These are phyloP conservation scores for Pisolithus orientalis DNA, from an alignment of 768 basidiomycete species.

Conservation along the genomic window DNA sequence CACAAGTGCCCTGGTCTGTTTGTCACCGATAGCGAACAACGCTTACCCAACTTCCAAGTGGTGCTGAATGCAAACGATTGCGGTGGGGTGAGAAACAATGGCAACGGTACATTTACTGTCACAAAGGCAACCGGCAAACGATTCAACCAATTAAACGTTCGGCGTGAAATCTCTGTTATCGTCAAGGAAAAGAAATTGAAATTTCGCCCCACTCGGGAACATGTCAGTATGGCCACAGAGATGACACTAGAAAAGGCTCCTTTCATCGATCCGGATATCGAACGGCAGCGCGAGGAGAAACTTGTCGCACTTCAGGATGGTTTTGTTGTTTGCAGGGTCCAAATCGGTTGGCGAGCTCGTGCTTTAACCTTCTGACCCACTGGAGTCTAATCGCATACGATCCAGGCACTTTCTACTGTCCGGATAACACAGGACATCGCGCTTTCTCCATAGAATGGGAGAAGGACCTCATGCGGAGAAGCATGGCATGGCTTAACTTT, in stretches of 20 bases:
- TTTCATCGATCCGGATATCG: constrained; percentile 49
- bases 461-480: constrained; percentile 37
- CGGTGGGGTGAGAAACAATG: constrained; percentile 54
- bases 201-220: constrained; percentile 12
- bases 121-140: constrained; percentile 31
- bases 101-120: constrained; percentile 34
- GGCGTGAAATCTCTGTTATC: constrained; percentile 33
- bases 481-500: constrained; percentile 51
- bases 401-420: constrained; percentile 24
- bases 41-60: constrained; percentile 55
- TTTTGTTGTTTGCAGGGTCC: constrained; percentile 54
- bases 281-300: constrained; percentile 42
- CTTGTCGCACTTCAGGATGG: constrained; percentile 37
- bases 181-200: constrained; percentile 37
- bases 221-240: constrained; percentile 10
- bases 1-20: constrained; percentile 35
- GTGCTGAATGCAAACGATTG: neutral
- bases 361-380: neutral
- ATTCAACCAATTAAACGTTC: constrained; percentile 40
- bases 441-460: constrained; percentile 72
- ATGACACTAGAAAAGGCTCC: constrained; percentile 47
- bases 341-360: constrained; percentile 49
- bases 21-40: constrained; percentile 15
- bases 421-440: constrained; percentile 28
- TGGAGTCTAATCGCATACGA: neutral